Percentiles rank a stretch among this genome's conserved stretches.
phyloP scores from a whole-genome alignment of 495 filamentous ascomycete genomes.

The Penicillium coffeae region DNA sequence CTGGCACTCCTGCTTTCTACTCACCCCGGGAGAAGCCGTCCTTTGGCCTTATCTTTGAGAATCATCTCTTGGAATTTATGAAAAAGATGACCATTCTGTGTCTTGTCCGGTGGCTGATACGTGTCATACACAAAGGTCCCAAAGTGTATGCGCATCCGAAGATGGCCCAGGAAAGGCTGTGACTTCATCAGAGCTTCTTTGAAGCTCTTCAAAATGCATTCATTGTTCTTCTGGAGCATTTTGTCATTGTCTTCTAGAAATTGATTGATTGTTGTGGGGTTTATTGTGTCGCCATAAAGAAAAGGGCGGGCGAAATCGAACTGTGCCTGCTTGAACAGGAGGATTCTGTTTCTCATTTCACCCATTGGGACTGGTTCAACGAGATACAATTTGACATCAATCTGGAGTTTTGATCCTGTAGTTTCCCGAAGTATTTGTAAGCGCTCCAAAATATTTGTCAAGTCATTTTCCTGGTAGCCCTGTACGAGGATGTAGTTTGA shows the following conservation, averaged over 20 bases:
- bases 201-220: conserved; percentile 24
- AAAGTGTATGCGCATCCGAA: conserved; percentile 55
- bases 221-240: neutral
- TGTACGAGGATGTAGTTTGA: conserved; percentile 25
- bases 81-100: conserved; percentile 34
- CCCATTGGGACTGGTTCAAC: conserved; percentile 31
- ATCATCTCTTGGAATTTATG: conserved; percentile 50
- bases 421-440: conserved; percentile 35
- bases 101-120: conserved; percentile 37
- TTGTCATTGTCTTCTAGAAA: neutral
- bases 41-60: conserved; percentile 31
- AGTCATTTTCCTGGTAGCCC: conserved; percentile 19
- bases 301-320: neutral
- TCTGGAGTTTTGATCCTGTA: conserved; percentile 26
- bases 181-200: conserved; percentile 28
- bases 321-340: neutral
- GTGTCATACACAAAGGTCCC: conserved; percentile 49
- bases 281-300: neutral
- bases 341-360: neutral
- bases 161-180: conserved; percentile 31
- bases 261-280: no score
- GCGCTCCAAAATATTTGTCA: conserved; percentile 25
- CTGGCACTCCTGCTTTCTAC: neutral
- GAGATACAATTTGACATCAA: conserved; percentile 33
- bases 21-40: conserved; percentile 38